Conservation (phyloP, 257 asterid species). For the Solanum tarijense region DNA sequence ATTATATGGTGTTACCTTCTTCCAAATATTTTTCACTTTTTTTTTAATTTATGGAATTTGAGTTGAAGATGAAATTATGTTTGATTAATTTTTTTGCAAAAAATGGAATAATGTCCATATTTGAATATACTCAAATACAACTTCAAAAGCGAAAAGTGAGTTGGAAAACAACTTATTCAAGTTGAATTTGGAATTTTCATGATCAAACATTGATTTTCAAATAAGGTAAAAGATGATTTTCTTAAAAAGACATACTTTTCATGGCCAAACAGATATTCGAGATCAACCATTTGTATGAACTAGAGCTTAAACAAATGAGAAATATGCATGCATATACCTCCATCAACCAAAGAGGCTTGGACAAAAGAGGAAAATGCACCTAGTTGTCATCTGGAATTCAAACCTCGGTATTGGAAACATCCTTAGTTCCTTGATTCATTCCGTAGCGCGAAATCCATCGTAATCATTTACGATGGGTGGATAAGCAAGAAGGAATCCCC, state of each 20-base stretch:
- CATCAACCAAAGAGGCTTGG: not conserved
- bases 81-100: not conserved
- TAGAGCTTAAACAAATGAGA: not conserved
- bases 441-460: not conserved
- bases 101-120: not conserved
- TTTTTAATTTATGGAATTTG: not conserved
- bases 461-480: not conserved
- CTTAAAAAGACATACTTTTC: not conserved
- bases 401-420: not conserved
- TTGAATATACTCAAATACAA: not conserved
- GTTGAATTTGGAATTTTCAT: not conserved
- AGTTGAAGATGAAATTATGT: not conserved
- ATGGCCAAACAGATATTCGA: not conserved
- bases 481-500: not conserved
- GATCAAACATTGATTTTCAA: not conserved
- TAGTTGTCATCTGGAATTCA: not conserved
- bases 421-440: not conserved
- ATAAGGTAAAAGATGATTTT: not conserved
- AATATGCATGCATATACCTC: not conserved
- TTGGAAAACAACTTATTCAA: not conserved
- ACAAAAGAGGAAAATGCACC: not conserved
- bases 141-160: not conserved
- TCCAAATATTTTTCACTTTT: not conserved
- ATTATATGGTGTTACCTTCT: not conserved
- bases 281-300: not conserved